Conservation (phyloP, 306 rosid genomes). For the Datisca glomerata region DNA sequence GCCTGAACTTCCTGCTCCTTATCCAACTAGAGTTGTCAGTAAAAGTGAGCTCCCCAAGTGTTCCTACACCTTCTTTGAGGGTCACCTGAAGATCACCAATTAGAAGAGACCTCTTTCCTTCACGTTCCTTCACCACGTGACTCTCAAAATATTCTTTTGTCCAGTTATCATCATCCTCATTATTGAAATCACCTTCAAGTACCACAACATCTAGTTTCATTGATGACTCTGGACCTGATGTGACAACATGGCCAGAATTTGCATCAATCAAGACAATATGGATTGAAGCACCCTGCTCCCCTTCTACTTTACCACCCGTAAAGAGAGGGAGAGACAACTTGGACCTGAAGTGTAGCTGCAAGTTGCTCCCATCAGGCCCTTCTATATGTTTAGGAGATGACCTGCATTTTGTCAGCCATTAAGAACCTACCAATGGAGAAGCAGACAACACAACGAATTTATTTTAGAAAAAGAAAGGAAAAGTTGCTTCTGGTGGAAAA, state of each 20-base stretch:
- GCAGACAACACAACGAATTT: too few relatives aligned
- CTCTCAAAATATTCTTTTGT: conserved; percentile 69
- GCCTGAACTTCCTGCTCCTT: conserved; percentile 91
- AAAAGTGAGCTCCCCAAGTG: conserved; percentile 73
- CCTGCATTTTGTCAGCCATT: conserved; percentile 23
- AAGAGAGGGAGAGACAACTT: conserved; percentile 82
- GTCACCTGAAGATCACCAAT: conserved; percentile 76
- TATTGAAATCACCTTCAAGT: conserved; percentile 92
- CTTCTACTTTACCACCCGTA: conserved; percentile 95
- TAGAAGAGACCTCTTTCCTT: conserved; percentile 85
- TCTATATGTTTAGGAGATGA: conserved; percentile 83
- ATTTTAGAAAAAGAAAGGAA: neutral
- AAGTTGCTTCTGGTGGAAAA: neutral
- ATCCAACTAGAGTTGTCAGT: conserved; percentile 97
- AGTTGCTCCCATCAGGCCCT: conserved; percentile 72
- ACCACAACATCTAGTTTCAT: conserved; percentile 74
- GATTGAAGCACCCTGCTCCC: conserved; percentile 91
- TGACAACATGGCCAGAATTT: conserved; percentile 31
- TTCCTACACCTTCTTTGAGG: conserved; percentile 92
- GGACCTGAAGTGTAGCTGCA: conserved; percentile 67
- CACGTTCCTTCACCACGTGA: conserved; percentile 88
- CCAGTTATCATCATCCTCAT: conserved; percentile 83
- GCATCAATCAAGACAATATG: conserved; percentile 71
- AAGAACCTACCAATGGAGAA: too few relatives aligned
- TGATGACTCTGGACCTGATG: conserved; percentile 62